Evolutionary conservation across 1,139 yeast genomes (phyloP).

Genomic region (Casaregolazyma suthepensis): DNA sequence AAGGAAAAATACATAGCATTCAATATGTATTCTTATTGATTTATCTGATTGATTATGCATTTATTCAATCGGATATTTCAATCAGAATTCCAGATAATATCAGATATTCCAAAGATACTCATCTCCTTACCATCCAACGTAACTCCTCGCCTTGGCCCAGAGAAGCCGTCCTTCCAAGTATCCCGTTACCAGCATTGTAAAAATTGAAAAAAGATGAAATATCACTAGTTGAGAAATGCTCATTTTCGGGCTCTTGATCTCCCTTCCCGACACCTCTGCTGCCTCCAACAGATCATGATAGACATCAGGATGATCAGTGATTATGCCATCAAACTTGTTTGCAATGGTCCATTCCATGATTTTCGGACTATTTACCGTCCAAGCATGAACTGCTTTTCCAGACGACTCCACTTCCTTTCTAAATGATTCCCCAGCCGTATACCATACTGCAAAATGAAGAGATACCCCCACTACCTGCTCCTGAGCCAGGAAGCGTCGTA

Average conservation of each 20-base stretch:
- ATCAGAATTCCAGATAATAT: background rate
- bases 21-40: no score
- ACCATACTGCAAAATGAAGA: slow-evolving; percentile 36
- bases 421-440: slow-evolving; percentile 31
- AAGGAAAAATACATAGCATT: no score
- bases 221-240: no score
- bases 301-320: slow-evolving; percentile 53
- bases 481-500: slow-evolving; percentile 31
- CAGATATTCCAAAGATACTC: background rate
- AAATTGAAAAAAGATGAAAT: no score
- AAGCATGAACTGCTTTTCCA: slow-evolving; percentile 56
- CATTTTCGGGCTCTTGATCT: slow-evolving; percentile 9
- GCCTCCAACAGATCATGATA: slow-evolving; percentile 15
- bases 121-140: background rate
- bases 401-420: slow-evolving; percentile 38
- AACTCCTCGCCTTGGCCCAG: background rate
- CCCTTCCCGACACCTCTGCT: slow-evolving; percentile 18
- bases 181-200: background rate
- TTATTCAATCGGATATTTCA: no score
- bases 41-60: no score
- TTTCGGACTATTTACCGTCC: slow-evolving; percentile 65
- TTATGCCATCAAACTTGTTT: slow-evolving; percentile 52
- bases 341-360: slow-evolving; percentile 41
- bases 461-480: slow-evolving; percentile 41
- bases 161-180: background rate